phyloP scores from a whole-genome alignment of 192 early-diverging fungal species.

The Backusella tuberculispora region DNA sequence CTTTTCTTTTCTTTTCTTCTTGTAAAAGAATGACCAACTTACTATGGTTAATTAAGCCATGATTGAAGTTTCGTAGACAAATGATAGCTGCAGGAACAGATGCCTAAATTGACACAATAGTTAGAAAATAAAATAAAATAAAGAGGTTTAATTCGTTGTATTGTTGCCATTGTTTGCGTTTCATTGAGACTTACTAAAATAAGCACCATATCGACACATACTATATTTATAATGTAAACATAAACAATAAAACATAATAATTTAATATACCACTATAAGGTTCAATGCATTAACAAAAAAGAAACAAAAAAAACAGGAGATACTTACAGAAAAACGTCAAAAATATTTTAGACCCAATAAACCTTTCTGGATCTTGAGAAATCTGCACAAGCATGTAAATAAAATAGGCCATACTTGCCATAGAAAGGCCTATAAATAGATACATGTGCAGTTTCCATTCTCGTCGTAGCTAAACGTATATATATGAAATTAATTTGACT shows the following conservation, averaged over 20 bases:
- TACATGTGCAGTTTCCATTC: conserved; percentile 61
- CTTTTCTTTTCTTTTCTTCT: background rate
- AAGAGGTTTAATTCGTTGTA: background rate
- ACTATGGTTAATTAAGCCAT: conserved; percentile 72
- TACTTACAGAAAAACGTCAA: conserved; percentile 61
- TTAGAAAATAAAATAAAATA: too few species aligned
- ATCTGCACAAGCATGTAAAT: conserved; percentile 72
- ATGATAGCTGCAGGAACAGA: conserved; percentile 58
- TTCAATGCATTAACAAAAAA: background rate
- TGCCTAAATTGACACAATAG: conserved; percentile 16
- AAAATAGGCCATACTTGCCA: conserved; percentile 71
- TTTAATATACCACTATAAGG: too few species aligned
- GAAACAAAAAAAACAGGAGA: background rate
- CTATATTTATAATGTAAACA: conserved; percentile 27
- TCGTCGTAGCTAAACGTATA: conserved; percentile 46
- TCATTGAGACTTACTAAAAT: conserved; percentile 43
- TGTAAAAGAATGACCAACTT: conserved; percentile 29
- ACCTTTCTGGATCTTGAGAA: conserved; percentile 41
- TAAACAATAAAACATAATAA: background rate
- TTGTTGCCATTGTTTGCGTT: background rate
- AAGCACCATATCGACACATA: conserved; percentile 51
- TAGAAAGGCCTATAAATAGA: conserved; percentile 59
- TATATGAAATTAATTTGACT: background rate
- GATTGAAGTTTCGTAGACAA: conserved; percentile 73
- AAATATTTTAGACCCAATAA: conserved; percentile 54